phyloP scores from a whole-genome alignment of 306 rosid species.

The Hylodesmum podocarpum region DNA sequence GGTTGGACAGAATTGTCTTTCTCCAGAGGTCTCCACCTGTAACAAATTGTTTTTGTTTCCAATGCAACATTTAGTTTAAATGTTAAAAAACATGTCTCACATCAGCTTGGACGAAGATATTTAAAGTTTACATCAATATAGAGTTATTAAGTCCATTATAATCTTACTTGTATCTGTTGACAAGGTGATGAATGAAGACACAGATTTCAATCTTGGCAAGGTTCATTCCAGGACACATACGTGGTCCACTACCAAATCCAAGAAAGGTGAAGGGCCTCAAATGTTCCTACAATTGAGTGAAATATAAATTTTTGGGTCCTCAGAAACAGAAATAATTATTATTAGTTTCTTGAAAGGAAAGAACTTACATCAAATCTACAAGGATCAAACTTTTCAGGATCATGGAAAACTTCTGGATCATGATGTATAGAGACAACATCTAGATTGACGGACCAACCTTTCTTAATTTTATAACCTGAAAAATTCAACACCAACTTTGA shows the following conservation, averaged over 20 bases:
- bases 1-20: constrained; percentile 73
- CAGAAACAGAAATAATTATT: not conserved
- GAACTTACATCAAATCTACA: constrained; percentile 76
- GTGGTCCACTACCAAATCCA: constrained; percentile 87
- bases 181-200: constrained; percentile 77
- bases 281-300: constrained; percentile 49
- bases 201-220: constrained; percentile 81
- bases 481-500: constrained; percentile 12
- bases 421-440: constrained; percentile 93
- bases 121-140: no score
- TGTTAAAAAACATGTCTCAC: no score
- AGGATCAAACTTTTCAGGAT: constrained; percentile 73
- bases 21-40: constrained; percentile 76
- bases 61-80: not conserved
- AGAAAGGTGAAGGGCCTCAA: constrained; percentile 73
- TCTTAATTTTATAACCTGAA: constrained; percentile 71
- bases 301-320: not conserved
- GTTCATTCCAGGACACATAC: constrained; percentile 94
- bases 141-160: no score
- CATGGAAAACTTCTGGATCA: constrained; percentile 55
- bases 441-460: constrained; percentile 79
- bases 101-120: no score
- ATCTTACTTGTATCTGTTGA: constrained; percentile 73
- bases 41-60: not conserved
- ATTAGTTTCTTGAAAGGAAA: not conserved